A percentile compares a stretch with the other conserved stretches of the same genome.
These are phyloP conservation scores for Suhomyces ambrosiae DNA, from an alignment of 1,139 yeast species.

Conservation along the genomic window DNA sequence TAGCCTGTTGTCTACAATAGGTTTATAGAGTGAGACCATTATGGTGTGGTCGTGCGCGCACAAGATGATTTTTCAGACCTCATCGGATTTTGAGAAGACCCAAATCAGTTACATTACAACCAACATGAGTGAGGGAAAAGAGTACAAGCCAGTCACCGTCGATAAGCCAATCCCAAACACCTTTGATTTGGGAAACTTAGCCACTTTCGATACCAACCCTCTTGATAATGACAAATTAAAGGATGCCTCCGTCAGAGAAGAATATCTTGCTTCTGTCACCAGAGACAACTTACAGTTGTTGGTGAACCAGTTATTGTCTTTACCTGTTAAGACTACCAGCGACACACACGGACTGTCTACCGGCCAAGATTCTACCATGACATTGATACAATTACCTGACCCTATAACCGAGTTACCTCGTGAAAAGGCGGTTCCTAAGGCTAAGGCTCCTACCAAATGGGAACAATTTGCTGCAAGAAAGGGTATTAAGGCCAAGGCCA, in stretches of 20 bases:
- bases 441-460: slow-evolving; percentile 94
- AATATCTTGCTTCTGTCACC: slow-evolving; percentile 64
- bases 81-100: slow-evolving; percentile 7
- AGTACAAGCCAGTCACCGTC: slow-evolving; percentile 74
- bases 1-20: not conserved
- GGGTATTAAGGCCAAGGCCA: slow-evolving; percentile 89
- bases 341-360: slow-evolving; percentile 65
- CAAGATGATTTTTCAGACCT: slow-evolving; percentile 9
- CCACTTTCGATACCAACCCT: slow-evolving; percentile 87
- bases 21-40: too few species aligned
- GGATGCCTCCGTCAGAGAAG: slow-evolving; percentile 59
- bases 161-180: slow-evolving; percentile 85
- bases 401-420: slow-evolving; percentile 85
- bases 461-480: slow-evolving; percentile 93
- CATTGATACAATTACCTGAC: slow-evolving; percentile 82
- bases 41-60: too few species aligned
- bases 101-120: not conserved
- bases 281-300: slow-evolving; percentile 92
- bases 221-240: slow-evolving; percentile 60
- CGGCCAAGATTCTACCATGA: slow-evolving; percentile 73
- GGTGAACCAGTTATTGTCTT: slow-evolving; percentile 84
- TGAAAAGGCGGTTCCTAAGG: slow-evolving; percentile 93
- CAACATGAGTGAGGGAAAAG: slow-evolving; percentile 14
- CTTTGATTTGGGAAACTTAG: slow-evolving; percentile 83
- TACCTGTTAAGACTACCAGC: slow-evolving; percentile 85